Percentiles rank a stretch among this genome's conserved stretches.
Evolutionary conservation across 805 yeast genomes (phyloP).

Genomic region (Alloascoidea africana): DNA sequence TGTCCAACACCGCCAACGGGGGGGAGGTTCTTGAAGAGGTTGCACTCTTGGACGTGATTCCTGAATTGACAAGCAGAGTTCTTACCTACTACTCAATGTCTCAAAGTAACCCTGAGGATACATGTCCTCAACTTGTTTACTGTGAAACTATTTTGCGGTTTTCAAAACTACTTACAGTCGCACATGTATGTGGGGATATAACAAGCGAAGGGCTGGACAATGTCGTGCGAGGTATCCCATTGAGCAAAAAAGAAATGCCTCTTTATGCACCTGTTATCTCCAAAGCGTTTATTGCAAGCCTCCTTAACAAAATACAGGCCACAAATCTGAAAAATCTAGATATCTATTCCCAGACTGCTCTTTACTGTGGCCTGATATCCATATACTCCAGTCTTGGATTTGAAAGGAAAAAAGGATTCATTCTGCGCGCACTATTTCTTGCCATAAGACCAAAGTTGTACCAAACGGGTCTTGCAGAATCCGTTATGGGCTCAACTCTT

Average conservation of each 20-base stretch:
- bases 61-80: conserved; percentile 9
- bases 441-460: conserved; percentile 29
- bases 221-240: conserved; percentile 25
- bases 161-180: conserved; percentile 39
- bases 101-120: conserved; percentile 45
- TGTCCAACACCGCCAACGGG: conserved; percentile 5
- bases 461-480: too few species aligned
- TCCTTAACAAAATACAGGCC: too few species aligned
- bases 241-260: too few species aligned
- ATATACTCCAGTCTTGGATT: conserved; percentile 48
- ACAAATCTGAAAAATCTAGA: too few species aligned
- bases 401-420: conserved; percentile 52
- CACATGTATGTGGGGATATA: conserved; percentile 34
- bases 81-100: conserved; percentile 28
- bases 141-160: conserved; percentile 57
- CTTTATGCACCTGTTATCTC: too few species aligned
- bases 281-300: too few species aligned
- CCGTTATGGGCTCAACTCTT: too few species aligned
- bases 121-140: conserved; percentile 69
- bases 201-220: conserved; percentile 24
- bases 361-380: conserved; percentile 51
- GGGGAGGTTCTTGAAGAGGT: conserved; percentile 2
- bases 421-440: conserved; percentile 48
- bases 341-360: background rate
- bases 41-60: conserved; percentile 9